These are phyloP conservation scores for Cymbopogon citratus DNA, from an alignment of 176 grass and related monocot genomes.

Conservation along the genomic window DNA sequence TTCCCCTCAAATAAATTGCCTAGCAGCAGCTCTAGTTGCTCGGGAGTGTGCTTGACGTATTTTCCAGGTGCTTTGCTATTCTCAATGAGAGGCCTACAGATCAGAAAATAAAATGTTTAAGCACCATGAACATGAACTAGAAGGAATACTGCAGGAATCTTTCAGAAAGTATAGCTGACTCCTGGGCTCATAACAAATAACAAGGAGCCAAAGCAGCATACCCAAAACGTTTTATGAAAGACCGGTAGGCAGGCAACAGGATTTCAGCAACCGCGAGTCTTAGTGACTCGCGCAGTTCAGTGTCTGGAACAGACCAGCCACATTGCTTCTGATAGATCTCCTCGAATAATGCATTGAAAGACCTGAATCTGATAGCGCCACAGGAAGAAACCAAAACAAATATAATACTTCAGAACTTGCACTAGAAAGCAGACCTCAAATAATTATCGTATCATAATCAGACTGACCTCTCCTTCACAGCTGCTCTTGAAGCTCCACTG, in stretches of 20 bases:
- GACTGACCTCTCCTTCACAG: slow-evolving; percentile 77
- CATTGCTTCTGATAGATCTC: slow-evolving; percentile 88
- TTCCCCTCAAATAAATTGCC: slow-evolving; percentile 89
- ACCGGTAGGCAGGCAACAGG: slow-evolving; percentile 86
- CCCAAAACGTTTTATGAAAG: slow-evolving; percentile 84
- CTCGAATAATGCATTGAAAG: slow-evolving; percentile 79
- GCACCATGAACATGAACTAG: neutral
- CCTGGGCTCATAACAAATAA: neutral
- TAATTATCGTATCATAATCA: neutral
- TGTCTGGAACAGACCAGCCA: slow-evolving; percentile 90
- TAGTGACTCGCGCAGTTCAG: slow-evolving; percentile 71
- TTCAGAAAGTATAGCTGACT: neutral
- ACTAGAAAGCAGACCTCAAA: neutral
- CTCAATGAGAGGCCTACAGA: slow-evolving; percentile 72
- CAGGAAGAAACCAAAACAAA: neutral
- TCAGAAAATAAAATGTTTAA: neutral
- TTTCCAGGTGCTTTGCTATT: slow-evolving; percentile 71
- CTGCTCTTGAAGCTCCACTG: slow-evolving; percentile 69
- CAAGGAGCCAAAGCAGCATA: slow-evolving; percentile 36
- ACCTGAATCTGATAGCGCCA: slow-evolving; percentile 63
- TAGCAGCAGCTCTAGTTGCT: slow-evolving; percentile 71
- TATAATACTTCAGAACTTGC: slow-evolving; percentile 7
- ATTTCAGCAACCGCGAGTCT: slow-evolving; percentile 87
- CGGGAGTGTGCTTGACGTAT: slow-evolving; percentile 72
- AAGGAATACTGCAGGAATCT: neutral